Base-by-base conservation (phyloP, 1,139 yeast genomes). In the Taiozyma sp. region DNA sequence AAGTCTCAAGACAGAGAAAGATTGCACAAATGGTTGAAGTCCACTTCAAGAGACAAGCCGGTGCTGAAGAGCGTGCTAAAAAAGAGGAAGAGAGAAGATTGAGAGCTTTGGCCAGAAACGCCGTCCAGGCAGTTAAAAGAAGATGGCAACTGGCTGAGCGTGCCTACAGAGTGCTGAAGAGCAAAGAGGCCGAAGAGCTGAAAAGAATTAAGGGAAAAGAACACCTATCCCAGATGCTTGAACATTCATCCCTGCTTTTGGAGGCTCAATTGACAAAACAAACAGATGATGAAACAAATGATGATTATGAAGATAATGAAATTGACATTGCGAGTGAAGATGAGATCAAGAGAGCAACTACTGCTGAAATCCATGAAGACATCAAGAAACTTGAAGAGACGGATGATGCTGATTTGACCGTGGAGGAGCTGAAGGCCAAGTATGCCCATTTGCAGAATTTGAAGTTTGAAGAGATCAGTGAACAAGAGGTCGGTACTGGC, bases 141-240 rank as follows among this genome's bases (percentile, higher is more conserved):
- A 83, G 95, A 64, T 95, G 99, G 99, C 72, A 76, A 29, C 77
- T 91, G 50, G 99, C 98, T 3, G 88, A 85, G 56, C 90, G 88
- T 63, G 97, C 95, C 0, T 84, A 80, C 62, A 74, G 74, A 47
- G 69, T 71, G 9, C 61, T 78, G 53, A 76, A 71, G 53, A 76
- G 71, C 54, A 72, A 74, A 51, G 85, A 84, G 56, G 82, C 76
- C 53, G 93, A 85, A 56, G 85, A 81, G 67, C 71, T 88, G 68
- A 80, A 88, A 73, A 73, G 81, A 64, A 75, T 79, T 11, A 84
- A 85, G 64, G 97, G 97, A 39, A 87, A 93, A 64, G 87, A 88
- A 58, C 97, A 91, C 64, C 75, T 93, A 55, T 84, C 90, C 55
- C 86, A 88, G 64, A 91, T 93, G 77, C 72, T 93, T 55, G 96